A percentile compares a stretch with the other conserved stretches of the same genome.
These are phyloP conservation scores for Xylariaceae sp. DNA, from an alignment of 2,329 filamentous ascomycete species.

Conservation along the genomic window DNA sequence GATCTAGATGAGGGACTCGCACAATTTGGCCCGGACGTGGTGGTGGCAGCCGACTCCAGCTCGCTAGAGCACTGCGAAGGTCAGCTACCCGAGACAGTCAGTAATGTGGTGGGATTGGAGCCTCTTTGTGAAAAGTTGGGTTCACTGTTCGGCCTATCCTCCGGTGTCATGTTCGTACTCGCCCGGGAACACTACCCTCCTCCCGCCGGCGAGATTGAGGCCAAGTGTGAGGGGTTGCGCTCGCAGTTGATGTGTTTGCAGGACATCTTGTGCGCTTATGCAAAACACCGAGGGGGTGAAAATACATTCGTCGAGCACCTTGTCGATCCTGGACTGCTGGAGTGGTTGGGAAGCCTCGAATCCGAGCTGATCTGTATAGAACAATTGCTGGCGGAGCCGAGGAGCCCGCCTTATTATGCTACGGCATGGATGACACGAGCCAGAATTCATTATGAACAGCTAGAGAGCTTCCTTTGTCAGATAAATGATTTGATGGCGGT, in stretches of 20 bases:
- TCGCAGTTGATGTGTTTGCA: slow-evolving; percentile 16
- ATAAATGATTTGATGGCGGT: slow-evolving; percentile 22
- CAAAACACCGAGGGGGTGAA: slow-evolving; percentile 14
- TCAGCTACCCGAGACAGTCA: slow-evolving; percentile 1
- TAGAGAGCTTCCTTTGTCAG: slow-evolving; percentile 13
- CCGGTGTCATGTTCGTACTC: slow-evolving; percentile 7
- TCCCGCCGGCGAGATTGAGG: background rate
- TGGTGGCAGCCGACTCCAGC: slow-evolving; percentile 6
- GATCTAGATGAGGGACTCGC: background rate
- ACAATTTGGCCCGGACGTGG: background rate
- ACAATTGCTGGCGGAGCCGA: slow-evolving; percentile 5
- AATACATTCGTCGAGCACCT: slow-evolving; percentile 12
- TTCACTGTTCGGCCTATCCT: slow-evolving; percentile 11
- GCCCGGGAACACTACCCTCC: background rate
- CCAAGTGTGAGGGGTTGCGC: slow-evolving; percentile 10
- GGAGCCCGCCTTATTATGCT: background rate
- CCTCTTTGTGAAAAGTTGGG: slow-evolving; percentile 7
- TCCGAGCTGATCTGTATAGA: slow-evolving; percentile 17
- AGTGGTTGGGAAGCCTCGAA: slow-evolving; percentile 22
- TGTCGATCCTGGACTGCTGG: slow-evolving; percentile 20
- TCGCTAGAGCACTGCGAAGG: background rate
- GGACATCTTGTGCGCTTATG: slow-evolving; percentile 21
- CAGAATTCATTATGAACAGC: background rate
- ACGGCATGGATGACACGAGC: background rate
- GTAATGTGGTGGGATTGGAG: slow-evolving; percentile 6